Conservation (phyloP, 371 early-diverging fungal genomes). For the Rhizopus microsporus region DNA sequence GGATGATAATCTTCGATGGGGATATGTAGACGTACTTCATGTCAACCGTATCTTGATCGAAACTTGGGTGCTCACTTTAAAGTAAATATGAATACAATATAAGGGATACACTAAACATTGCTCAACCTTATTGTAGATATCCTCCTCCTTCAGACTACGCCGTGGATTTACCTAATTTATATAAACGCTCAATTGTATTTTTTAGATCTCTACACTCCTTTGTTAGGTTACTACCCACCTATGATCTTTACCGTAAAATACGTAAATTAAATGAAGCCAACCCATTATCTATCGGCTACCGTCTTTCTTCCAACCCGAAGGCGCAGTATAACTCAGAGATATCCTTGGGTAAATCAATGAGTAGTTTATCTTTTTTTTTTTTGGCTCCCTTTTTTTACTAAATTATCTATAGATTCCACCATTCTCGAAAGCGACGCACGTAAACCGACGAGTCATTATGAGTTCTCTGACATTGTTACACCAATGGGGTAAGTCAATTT, state of each 20-base stretch:
- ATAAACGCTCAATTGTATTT: conserved; percentile 87
- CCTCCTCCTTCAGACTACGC: conserved; percentile 50
- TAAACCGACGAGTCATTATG: conserved; percentile 49
- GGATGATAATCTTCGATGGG: conserved; percentile 31
- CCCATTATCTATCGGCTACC: conserved; percentile 65
- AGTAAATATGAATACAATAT: conserved; percentile 44
- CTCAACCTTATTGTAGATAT: conserved; percentile 27
- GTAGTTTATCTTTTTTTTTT: conserved; percentile 1
- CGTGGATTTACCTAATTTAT: conserved; percentile 81
- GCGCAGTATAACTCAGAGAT: conserved; percentile 40
- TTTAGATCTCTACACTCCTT: conserved; percentile 83
- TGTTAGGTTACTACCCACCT: conserved; percentile 76
- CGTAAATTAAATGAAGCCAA: conserved; percentile 39
- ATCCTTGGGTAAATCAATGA: conserved; percentile 52
- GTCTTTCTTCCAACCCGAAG: conserved; percentile 52
- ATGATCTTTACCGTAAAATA: conserved; percentile 58
- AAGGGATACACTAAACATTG: not conserved
- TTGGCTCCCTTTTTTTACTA: not conserved
- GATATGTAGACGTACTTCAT: conserved; percentile 14
- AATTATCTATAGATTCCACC: conserved; percentile 36
- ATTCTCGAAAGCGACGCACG: conserved; percentile 59
- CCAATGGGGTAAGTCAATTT: conserved; percentile 59
- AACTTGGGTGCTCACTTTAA: conserved; percentile 76
- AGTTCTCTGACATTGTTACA: conserved; percentile 74
- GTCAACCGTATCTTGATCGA: conserved; percentile 66